Percentiles rank a stretch among this genome's conserved stretches.
Evolutionary conservation across 164 flowering plant species (phyloP).

Genomic region (Taxillus chinensis): DNA sequence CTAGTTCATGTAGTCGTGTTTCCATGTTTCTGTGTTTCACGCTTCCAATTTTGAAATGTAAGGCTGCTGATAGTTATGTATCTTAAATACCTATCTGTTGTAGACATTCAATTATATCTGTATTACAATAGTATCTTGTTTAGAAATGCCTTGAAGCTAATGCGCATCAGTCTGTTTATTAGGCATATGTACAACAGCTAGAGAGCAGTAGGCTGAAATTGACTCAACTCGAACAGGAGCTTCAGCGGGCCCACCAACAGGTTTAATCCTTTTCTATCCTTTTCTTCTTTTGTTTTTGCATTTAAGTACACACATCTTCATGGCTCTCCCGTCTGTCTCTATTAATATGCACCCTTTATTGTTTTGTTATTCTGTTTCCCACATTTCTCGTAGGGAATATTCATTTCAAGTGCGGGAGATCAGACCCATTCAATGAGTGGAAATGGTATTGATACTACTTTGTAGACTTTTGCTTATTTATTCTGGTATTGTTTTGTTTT

Average conservation of each 20-base stretch:
- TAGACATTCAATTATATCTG: background rate
- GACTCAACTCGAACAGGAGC: constrained; percentile 89
- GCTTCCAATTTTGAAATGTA: too few relatives aligned
- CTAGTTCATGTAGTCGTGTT: too few relatives aligned
- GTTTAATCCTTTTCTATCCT: constrained; percentile 19
- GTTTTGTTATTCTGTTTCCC: constrained; percentile 4
- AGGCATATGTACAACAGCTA: constrained; percentile 98
- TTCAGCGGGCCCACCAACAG: constrained; percentile 91
- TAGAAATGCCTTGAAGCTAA: background rate
- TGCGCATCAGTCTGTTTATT: background rate
- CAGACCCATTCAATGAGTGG: constrained; percentile 79
- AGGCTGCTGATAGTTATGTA: too few relatives aligned
- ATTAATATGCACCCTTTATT: too few relatives aligned
- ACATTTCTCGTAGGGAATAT: constrained; percentile 49
- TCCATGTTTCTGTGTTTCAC: too few relatives aligned
- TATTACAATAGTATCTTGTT: background rate
- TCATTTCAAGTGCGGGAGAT: constrained; percentile 74
- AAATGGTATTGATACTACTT: constrained; percentile 43
- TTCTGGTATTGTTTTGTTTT: too few relatives aligned
- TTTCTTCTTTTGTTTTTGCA: too few relatives aligned
- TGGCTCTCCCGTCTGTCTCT: too few relatives aligned
- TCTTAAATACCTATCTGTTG: too few relatives aligned
- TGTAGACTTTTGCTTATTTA: too few relatives aligned
- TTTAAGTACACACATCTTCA: too few relatives aligned
- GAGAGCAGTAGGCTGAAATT: constrained; percentile 86